phyloP scores from a whole-genome alignment of 176 grass and related monocot species.

The Urochloa ruziziensis region DNA sequence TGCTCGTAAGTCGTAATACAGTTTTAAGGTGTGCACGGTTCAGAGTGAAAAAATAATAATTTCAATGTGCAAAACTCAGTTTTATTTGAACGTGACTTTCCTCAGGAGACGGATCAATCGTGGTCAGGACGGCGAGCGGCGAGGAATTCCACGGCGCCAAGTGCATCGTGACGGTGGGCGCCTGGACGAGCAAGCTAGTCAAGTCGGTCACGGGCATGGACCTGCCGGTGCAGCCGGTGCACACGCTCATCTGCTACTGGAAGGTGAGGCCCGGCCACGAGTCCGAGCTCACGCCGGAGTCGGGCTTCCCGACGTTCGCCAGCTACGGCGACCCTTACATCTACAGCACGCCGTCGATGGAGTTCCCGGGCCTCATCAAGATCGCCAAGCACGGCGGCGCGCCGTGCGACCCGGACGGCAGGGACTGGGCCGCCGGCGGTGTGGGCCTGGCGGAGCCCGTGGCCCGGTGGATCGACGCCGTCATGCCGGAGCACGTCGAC shows the following conservation, averaged over 20 bases:
- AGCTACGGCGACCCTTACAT: slow-evolving; percentile 80
- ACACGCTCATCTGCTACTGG: slow-evolving; percentile 84
- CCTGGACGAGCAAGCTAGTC: slow-evolving; percentile 62
- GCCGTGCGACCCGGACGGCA: slow-evolving; percentile 65
- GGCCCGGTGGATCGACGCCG: slow-evolving; percentile 53
- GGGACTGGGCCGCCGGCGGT: slow-evolving; percentile 55
- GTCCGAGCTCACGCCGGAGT: slow-evolving; percentile 38
- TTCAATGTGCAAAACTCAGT: background rate
- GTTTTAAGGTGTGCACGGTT: background rate
- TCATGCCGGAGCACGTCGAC: slow-evolving; percentile 55
- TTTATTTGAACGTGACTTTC: background rate
- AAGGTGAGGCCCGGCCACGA: slow-evolving; percentile 57
- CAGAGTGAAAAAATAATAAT: background rate
- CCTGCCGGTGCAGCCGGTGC: slow-evolving; percentile 67
- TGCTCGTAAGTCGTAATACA: background rate
- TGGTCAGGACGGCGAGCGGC: slow-evolving; percentile 33
- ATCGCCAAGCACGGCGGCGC: slow-evolving; percentile 70
- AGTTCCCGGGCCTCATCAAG: slow-evolving; percentile 90
- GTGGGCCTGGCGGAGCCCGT: slow-evolving; percentile 46
- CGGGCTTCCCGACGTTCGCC: slow-evolving; percentile 87
- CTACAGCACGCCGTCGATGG: slow-evolving; percentile 81
- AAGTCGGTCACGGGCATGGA: slow-evolving; percentile 27
- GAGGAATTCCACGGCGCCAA: slow-evolving; percentile 54
- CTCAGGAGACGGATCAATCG: slow-evolving; percentile 30
- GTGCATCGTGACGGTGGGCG: slow-evolving; percentile 62